Conservation (phyloP, 768 basidiomycete species). For the Rhizopogon sp. region DNA sequence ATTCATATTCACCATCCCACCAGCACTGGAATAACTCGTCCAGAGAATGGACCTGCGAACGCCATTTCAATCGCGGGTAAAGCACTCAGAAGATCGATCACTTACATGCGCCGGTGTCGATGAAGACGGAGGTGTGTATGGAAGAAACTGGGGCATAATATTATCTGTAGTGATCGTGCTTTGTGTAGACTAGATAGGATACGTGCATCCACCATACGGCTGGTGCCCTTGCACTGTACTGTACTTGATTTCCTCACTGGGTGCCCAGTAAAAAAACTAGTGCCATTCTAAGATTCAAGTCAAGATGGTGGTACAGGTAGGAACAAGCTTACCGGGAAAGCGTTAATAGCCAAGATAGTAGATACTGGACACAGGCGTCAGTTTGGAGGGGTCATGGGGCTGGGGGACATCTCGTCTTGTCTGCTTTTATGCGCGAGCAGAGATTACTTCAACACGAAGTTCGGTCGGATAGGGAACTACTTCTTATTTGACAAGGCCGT, state of each 20-base stretch:
- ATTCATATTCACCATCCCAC: background rate
- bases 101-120: background rate
- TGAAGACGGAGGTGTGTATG: too few relatives aligned
- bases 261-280: slow-evolving; percentile 66
- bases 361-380: slow-evolving; percentile 18
- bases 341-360: slow-evolving; percentile 75
- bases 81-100: background rate
- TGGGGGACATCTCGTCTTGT: slow-evolving; percentile 1
- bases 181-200: background rate
- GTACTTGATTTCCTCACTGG: slow-evolving; percentile 48
- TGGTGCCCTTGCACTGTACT: slow-evolving; percentile 52
- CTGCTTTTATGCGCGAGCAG: slow-evolving; percentile 9
- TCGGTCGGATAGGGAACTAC: slow-evolving; percentile 25
- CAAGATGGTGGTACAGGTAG: slow-evolving; percentile 8
- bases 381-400: slow-evolving; percentile 12
- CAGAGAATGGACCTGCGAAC: background rate
- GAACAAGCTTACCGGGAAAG: slow-evolving; percentile 46
- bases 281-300: slow-evolving; percentile 46
- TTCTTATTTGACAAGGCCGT: slow-evolving; percentile 14
- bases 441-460: slow-evolving; percentile 11
- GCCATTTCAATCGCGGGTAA: background rate
- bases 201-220: slow-evolving; percentile 53
- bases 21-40: background rate
- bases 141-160: too few relatives aligned
- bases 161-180: too few relatives aligned